Evolutionary conservation across 352 stramenopile genomes (phyloP).

Genomic region (Thalassiosira tumida): DNA sequence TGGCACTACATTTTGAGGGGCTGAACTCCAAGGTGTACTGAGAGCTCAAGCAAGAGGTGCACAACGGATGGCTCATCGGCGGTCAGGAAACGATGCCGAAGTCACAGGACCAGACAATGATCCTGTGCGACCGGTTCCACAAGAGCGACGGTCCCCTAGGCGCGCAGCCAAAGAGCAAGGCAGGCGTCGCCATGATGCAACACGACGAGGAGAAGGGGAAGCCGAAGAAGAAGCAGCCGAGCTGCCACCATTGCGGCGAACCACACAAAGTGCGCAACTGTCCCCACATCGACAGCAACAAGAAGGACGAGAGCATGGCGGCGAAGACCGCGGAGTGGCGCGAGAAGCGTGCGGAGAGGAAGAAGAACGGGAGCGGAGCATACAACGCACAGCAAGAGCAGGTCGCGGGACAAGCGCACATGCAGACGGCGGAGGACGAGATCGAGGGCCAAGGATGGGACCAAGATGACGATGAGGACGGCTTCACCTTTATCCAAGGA

Average conservation of each 20-base stretch:
- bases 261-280: not conserved
- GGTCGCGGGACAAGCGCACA: not conserved
- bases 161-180: not conserved
- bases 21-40: not conserved
- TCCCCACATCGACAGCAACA: not conserved
- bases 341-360: not conserved
- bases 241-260: not conserved
- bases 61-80: not conserved
- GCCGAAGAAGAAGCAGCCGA: not conserved
- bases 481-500: not conserved
- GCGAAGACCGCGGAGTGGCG: not conserved
- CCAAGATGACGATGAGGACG: constrained; percentile 10
- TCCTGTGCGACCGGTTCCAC: not conserved
- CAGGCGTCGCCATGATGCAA: not conserved
- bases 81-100: not conserved
- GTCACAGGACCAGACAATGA: not conserved
- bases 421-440: not conserved
- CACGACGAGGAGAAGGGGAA: not conserved
- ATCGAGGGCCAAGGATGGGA: not conserved
- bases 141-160: not conserved
- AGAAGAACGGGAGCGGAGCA: not conserved
- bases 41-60: not conserved
- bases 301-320: not conserved
- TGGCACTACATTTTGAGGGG: not conserved
- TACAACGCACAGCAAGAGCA: not conserved